phyloP scores from a whole-genome alignment of 371 early-diverging fungal species.

The Syncephalastrum racemosum region DNA sequence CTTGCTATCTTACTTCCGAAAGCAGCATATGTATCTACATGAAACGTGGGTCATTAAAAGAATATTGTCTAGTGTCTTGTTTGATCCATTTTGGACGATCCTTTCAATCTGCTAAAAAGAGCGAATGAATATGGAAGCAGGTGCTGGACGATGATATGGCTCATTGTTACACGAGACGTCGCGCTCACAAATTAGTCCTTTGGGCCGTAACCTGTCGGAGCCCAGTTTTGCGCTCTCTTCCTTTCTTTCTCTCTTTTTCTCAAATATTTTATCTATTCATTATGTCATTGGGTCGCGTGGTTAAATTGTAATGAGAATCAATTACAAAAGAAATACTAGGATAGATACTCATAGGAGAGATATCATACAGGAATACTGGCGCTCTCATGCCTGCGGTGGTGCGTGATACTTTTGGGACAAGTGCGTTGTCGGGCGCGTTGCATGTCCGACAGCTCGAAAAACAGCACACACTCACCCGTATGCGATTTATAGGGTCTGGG shows the following conservation, averaged over 20 bases:
- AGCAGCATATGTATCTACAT: too few relatives aligned
- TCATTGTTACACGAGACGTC: too few relatives aligned
- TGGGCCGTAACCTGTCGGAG: too few relatives aligned
- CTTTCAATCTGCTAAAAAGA: too few relatives aligned
- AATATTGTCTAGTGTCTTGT: too few relatives aligned
- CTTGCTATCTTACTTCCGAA: too few relatives aligned
- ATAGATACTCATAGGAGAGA: not conserved
- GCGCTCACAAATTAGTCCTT: too few relatives aligned
- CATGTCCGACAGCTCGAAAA: not conserved
- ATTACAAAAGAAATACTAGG: not conserved
- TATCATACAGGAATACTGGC: constrained; percentile 24
- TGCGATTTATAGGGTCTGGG: constrained; percentile 22
- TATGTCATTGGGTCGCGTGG: constrained; percentile 7
- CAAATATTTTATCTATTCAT: not conserved
- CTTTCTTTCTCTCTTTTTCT: constrained; percentile 3
- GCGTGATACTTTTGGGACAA: not conserved
- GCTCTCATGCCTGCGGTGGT: constrained; percentile 26
- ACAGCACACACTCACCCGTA: not conserved
- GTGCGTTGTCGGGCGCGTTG: too few relatives aligned
- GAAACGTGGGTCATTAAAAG: too few relatives aligned
- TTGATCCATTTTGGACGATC: too few relatives aligned
- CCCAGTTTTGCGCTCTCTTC: not conserved
- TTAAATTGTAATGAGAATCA: constrained; percentile 8
- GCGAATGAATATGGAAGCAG: too few relatives aligned
- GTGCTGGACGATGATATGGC: too few relatives aligned